Evolutionary conservation across 179 eudicot species (phyloP).

Genomic region (Nepenthes alata): DNA sequence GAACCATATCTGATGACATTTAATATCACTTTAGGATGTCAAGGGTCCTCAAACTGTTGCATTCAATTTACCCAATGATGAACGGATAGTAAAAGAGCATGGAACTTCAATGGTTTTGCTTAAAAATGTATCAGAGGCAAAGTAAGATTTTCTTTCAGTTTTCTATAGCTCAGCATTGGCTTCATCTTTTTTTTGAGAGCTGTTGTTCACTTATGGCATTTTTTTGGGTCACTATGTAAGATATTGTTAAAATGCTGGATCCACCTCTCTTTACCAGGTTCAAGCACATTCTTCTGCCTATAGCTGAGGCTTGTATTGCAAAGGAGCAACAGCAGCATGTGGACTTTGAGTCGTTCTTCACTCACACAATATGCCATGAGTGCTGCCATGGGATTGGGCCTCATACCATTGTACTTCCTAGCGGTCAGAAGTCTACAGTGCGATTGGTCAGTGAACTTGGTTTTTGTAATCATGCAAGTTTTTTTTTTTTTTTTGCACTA

Average conservation of each 20-base stretch:
- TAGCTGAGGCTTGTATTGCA: conserved; percentile 61
- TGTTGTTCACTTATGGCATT: neutral
- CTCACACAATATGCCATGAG: conserved; percentile 97
- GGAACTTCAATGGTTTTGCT: conserved; percentile 99
- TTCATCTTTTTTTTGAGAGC: neutral
- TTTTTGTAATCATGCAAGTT: neutral
- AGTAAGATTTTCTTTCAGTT: conserved; percentile 35
- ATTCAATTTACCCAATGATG: conserved; percentile 97
- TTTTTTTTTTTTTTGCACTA: too few relatives aligned
- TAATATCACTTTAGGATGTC: conserved; percentile 54
- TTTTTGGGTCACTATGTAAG: neutral
- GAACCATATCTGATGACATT: neutral
- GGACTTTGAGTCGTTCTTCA: conserved; percentile 92
- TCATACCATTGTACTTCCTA: conserved; percentile 79
- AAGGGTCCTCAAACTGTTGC: conserved; percentile 99
- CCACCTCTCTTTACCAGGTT: conserved; percentile 47
- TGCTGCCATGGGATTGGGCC: conserved; percentile 99
- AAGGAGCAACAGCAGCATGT: conserved; percentile 68
- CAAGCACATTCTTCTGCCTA: conserved; percentile 83
- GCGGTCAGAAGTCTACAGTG: conserved; percentile 78
- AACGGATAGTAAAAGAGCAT: conserved; percentile 84
- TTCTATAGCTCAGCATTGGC: neutral
- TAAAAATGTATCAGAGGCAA: conserved; percentile 96
- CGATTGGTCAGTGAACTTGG: conserved; percentile 60
- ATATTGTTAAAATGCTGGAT: neutral